Base-by-base conservation (phyloP, 1,284 basidiomycete genomes). In the Papiliotrema flavescens region DNA sequence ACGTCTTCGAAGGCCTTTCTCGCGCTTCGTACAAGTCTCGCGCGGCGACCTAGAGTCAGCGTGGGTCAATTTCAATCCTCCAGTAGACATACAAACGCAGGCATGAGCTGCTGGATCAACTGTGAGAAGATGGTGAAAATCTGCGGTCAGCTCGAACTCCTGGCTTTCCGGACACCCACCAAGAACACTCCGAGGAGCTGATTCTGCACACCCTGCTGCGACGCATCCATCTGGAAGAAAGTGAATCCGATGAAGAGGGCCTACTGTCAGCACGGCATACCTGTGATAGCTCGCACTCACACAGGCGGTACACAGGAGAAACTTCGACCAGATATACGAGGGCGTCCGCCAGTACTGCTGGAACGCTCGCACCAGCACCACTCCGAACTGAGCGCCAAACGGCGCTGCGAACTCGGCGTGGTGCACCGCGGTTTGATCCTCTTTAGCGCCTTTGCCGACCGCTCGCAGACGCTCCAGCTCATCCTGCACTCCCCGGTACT, bases 1-100 rank as follows among this genome's bases (percentile, higher is more conserved):
- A 94, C 68, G 89, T 88, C 66, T 86, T 82, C 61, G 85, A 87
- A 0, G 86, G 80, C 1, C 84, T 81, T 71, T 90, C 88, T 34
- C 88, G 82, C 13, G 84, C 83, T 67, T 89, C 86, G 70, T 87
- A 90, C 15, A 89, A 78, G 47, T 79, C 75, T 54, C 80, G 75
- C 68, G 81, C 76, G 32, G 67, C 70, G 61, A 81, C n/a, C n/a
- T n/a, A n/a, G n/a, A n/a, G n/a, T n/a, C n/a, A n/a, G n/a, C n/a
- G n/a, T n/a, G n/a, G n/a, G n/a, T n/a, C n/a, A n/a, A n/a, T n/a
- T n/a, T n/a, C n/a, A n/a, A n/a, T n/a, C n/a, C n/a, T n/a, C n/a
- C n/a, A n/a, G n/a, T n/a, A n/a, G n/a, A n/a, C n/a, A n/a, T n/a
- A n/a, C 76, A 58, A 80, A 79, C 49, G 77, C 69, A 39, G 76